Conservation (phyloP, 805 yeast species). For the Lipomyces yamanashiensis region DNA sequence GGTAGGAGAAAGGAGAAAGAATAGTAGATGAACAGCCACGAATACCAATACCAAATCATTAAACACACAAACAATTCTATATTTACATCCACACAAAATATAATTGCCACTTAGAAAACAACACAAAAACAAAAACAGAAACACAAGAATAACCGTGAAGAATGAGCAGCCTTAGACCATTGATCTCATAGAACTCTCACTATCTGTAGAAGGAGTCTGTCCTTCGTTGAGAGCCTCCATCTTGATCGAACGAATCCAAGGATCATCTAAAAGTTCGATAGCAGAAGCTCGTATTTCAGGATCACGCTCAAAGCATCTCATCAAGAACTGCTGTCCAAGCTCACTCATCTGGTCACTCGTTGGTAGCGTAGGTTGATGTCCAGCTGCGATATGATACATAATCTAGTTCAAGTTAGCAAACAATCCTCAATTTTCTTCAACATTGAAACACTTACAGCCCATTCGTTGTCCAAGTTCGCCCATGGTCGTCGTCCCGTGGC, state of each 20-base stretch:
- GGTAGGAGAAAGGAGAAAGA: too few relatives aligned
- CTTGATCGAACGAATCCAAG: constrained; percentile 66
- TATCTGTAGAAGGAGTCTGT: constrained; percentile 33
- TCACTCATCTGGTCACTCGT: constrained; percentile 73
- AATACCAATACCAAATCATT: too few relatives aligned
- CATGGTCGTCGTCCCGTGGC: constrained; percentile 96
- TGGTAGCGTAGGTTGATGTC: constrained; percentile 88
- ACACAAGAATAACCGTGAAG: not conserved
- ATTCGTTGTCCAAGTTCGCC: constrained; percentile 94
- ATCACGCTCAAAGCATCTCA: constrained; percentile 78
- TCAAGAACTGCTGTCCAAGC: constrained; percentile 71
- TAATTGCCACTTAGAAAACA: too few relatives aligned
- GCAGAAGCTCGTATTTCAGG: constrained; percentile 83
- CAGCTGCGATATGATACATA: constrained; percentile 97
- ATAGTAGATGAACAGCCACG: too few relatives aligned
- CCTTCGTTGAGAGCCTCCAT: constrained; percentile 26
- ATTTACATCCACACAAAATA: too few relatives aligned
- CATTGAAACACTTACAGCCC: constrained; percentile 57
- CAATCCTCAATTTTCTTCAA: not conserved
- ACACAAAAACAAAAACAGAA: not conserved
- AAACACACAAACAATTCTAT: too few relatives aligned
- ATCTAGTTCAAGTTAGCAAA: constrained; percentile 46
- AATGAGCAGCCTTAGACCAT: not conserved
- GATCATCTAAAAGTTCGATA: constrained; percentile 80
- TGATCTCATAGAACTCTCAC: constrained; percentile 21